Conservation (phyloP, 345 rosid species). For the Triadica sebifera region DNA sequence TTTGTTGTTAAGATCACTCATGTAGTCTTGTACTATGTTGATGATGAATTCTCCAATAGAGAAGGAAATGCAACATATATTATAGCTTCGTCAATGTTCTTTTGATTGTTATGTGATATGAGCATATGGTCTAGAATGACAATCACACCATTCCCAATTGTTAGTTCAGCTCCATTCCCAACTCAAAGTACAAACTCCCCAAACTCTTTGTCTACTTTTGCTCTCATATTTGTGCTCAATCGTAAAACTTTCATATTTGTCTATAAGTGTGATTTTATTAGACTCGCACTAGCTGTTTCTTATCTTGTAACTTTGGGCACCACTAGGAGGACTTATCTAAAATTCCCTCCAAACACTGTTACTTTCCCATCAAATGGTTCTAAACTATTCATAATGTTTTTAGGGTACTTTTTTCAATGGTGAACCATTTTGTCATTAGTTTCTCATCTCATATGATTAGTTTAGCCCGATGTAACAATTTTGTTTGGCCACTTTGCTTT, state of each 20-base stretch:
- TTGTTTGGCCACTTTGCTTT: no score
- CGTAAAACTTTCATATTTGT: no score
- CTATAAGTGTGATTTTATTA: background rate
- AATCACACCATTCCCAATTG: background rate
- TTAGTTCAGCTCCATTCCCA: background rate
- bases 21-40: background rate
- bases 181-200: no score
- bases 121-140: background rate
- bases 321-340: background rate
- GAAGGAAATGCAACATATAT: background rate
- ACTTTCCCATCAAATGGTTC: background rate
- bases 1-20: background rate
- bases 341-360: background rate
- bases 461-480: no score
- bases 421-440: no score
- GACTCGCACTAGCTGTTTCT: background rate
- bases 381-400: background rate
- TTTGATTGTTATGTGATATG: background rate
- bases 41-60: background rate
- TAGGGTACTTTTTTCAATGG: no score
- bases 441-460: no score
- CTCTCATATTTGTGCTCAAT: background rate
- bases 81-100: background rate
- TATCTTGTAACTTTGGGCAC: background rate
- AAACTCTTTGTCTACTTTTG: no score